These are phyloP conservation scores for Thermothielavioides terrestris DNA, from an alignment of 495 filamentous ascomycete genomes.

Conservation along the genomic window DNA sequence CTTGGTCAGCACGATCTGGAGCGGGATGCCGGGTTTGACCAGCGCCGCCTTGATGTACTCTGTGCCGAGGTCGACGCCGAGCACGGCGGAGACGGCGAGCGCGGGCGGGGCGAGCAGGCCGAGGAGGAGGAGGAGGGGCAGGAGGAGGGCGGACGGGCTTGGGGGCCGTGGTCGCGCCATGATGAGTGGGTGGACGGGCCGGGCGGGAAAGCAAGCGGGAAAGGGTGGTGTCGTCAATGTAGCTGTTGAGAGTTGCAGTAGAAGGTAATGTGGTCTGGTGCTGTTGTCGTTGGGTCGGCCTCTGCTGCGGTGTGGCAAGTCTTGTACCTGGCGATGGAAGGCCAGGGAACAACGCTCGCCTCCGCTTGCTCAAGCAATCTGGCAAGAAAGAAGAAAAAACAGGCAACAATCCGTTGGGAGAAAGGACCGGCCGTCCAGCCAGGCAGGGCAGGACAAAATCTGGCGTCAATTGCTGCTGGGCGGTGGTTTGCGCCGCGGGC, in stretches of 20 bases:
- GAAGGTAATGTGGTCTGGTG: too few species aligned
- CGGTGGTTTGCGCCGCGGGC: constrained; percentile 2
- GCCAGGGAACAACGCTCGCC: too few species aligned
- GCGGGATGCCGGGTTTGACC: constrained; percentile 94
- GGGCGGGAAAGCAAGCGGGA: too few species aligned
- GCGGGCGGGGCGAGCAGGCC: constrained; percentile 43
- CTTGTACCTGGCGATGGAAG: too few species aligned
- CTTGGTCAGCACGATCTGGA: constrained; percentile 98
- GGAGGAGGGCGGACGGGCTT: constrained; percentile 39
- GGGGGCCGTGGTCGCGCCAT: constrained; percentile 38
- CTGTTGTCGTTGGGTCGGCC: not conserved
- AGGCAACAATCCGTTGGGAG: too few species aligned
- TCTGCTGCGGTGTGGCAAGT: not conserved
- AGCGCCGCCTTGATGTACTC: constrained; percentile 95
- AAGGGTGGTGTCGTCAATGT: too few species aligned
- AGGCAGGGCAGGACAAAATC: not conserved
- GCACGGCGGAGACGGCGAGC: constrained; percentile 57
- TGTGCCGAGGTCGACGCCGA: constrained; percentile 91
- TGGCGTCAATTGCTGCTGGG: not conserved
- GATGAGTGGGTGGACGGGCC: constrained; percentile 19
- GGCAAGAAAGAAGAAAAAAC: not conserved
- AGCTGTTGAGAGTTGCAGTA: too few species aligned
- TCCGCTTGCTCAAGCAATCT: not conserved
- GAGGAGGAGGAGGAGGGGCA: constrained; percentile 36
- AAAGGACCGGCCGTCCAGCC: not conserved